phyloP scores from a whole-genome alignment of 805 yeast genomes.

The Candida xyloterini region DNA sequence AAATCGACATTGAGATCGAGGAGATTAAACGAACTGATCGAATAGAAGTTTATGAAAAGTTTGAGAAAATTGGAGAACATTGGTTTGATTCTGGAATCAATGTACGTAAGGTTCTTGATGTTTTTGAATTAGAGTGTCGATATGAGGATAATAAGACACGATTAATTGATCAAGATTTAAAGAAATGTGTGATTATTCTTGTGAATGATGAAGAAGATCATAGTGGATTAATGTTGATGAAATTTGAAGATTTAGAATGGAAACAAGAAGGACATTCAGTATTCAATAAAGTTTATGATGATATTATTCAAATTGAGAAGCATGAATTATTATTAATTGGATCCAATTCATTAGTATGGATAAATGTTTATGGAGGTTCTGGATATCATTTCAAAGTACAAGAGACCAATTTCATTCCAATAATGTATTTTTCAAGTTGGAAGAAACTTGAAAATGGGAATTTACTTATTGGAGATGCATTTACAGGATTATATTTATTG shows the following conservation, averaged over 20 bases:
- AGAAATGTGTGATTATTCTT: slow-evolving; percentile 15
- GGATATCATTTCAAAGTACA: not conserved
- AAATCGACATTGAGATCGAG: slow-evolving; percentile 3
- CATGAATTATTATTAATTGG: slow-evolving; percentile 18
- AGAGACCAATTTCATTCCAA: not conserved
- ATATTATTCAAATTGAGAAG: slow-evolving; percentile 3
- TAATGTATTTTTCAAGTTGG: slow-evolving; percentile 5
- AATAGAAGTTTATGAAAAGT: slow-evolving; percentile 3
- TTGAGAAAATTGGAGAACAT: slow-evolving; percentile 3
- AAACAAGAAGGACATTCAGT: slow-evolving; percentile 5
- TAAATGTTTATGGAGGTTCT: slow-evolving; percentile 1
- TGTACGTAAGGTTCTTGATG: slow-evolving; percentile 11
- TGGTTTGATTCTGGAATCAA: slow-evolving; percentile 17
- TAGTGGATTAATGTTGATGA: slow-evolving; percentile 4
- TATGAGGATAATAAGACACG: slow-evolving; percentile 11
- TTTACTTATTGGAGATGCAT: slow-evolving; percentile 21
- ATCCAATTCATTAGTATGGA: slow-evolving; percentile 3
- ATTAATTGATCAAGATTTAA: not conserved
- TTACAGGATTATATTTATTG: slow-evolving; percentile 19
- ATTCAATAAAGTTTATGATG: slow-evolving; percentile 2
- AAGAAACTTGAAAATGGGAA: not conserved
- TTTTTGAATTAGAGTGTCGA: slow-evolving; percentile 1
- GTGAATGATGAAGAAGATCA: slow-evolving; percentile 12
- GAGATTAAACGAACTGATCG: slow-evolving; percentile 5
- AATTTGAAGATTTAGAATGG: slow-evolving; percentile 6